These are phyloP conservation scores for Colletotrichum sp. DNA, from an alignment of 2,329 filamentous ascomycete genomes.

Conservation along the genomic window DNA sequence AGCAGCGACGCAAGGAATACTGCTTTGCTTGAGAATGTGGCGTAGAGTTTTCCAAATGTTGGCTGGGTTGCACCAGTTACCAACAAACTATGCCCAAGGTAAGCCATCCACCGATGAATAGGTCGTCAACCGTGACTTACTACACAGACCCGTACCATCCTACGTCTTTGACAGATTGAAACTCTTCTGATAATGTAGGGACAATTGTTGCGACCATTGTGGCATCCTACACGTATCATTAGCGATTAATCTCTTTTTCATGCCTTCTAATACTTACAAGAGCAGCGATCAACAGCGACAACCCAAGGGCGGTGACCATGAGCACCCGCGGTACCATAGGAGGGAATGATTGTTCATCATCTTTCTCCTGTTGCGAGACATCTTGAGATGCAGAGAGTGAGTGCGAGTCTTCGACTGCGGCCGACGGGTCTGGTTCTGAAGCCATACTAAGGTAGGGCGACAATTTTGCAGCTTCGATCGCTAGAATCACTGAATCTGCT, in stretches of 20 bases:
- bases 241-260: neutral
- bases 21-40: conserved; percentile 41
- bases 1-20: conserved; percentile 22
- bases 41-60: conserved; percentile 31
- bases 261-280: neutral
- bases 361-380: neutral
- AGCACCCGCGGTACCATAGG: neutral
- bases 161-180: conserved; percentile 42
- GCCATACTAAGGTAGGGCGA: neutral
- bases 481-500: neutral
- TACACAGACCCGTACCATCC: conserved; percentile 53
- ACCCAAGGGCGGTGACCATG: neutral
- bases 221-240: neutral
- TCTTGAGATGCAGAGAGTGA: neutral
- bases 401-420: neutral
- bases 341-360: neutral
- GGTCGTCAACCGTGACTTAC: neutral
- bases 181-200: conserved; percentile 29
- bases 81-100: conserved; percentile 24
- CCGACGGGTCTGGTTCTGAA: neutral
- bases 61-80: conserved; percentile 27
- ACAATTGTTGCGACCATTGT: conserved; percentile 5
- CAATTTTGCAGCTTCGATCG: neutral
- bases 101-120: neutral
- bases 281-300: neutral